Evolutionary conservation across 306 rosid species (phyloP).

Genomic region (Clitoria ternatea): DNA sequence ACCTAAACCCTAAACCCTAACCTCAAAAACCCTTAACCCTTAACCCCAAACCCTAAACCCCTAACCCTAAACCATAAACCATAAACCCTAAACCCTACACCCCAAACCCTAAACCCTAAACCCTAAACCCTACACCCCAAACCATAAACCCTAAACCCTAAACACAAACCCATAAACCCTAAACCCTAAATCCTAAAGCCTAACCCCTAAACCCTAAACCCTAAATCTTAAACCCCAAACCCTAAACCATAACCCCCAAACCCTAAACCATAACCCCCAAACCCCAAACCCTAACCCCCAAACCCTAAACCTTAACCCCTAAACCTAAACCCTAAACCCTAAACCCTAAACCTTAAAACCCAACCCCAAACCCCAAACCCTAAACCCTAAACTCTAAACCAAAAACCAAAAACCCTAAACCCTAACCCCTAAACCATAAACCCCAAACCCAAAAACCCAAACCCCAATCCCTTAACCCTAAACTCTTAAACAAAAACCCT

Average conservation of each 20-base stretch:
- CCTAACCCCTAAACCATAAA: too few relatives aligned
- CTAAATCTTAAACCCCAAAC: neutral
- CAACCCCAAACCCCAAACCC: slow-evolving; percentile 17
- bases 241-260: too few relatives aligned
- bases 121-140: neutral
- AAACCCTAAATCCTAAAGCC: too few relatives aligned
- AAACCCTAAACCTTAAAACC: neutral
- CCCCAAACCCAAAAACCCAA: too few relatives aligned
- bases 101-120: neutral
- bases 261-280: neutral
- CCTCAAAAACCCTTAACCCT: too few relatives aligned
- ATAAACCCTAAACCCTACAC: slow-evolving; percentile 6
- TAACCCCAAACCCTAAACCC: too few relatives aligned
- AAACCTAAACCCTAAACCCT: slow-evolving; percentile 11
- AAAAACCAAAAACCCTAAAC: too few relatives aligned
- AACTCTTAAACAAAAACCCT: too few relatives aligned
- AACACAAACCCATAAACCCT: neutral
- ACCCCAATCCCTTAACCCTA: neutral
- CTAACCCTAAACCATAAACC: slow-evolving; percentile 5
- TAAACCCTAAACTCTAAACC: too few relatives aligned
- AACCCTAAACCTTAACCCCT: slow-evolving; percentile 7
- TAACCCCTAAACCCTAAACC: too few relatives aligned
- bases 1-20: too few relatives aligned
- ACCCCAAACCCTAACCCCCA: neutral
- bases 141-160: neutral